Evolutionary conservation across 1,139 yeast species (phyloP), one percentile per base, ranked within the genome.

Genomic region (Suhomyces bribrorum): DNA sequence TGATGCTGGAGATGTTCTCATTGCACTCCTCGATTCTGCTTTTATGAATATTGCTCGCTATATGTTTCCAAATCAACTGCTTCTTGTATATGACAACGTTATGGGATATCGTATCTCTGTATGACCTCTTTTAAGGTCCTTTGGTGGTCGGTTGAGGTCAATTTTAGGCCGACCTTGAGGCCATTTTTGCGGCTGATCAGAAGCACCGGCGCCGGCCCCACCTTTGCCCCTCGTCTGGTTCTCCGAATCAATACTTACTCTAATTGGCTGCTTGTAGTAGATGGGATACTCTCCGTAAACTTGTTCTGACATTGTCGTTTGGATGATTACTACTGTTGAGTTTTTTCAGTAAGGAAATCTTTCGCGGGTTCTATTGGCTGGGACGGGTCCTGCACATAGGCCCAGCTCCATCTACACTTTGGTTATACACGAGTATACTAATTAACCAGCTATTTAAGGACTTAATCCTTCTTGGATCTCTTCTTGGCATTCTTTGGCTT

Each of bases 231-330:
- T 9, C 14, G 8, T 8, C 14, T 7, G n/a, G 15, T 17, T 13
- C 23, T 20, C 23, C 23, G 8, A 8, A 20, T 20, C 23, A 20
- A 14, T 41, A 75, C 84, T 46, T 73, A 79, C 84, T 61, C 82
- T 79, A 26, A 79, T 55, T 45, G 86, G 86, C 54, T 79, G 78
- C 55, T 76, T 78, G 62, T 60, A 80, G 59, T 80, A 81, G 34
- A 75, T 59, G 34, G 86, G 86, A 59, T 78, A 76, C 24, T 73
- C 78, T 27, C 78, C 78, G 70, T 73, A 69, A 47, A 70, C 73
- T 57, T 69, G 63, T 38, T 46, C 56, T 40, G 58, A 53, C 56
- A 54, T 38, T 23, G 41, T 41, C 40, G 34, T 40, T 29, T 20
- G 11, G 25, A 22, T n/a, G 24, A 24, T 31, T 12, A 27, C 4